phyloP scores from a whole-genome alignment of 2,329 filamentous ascomycete species.

The Fusarium xylarioides region DNA sequence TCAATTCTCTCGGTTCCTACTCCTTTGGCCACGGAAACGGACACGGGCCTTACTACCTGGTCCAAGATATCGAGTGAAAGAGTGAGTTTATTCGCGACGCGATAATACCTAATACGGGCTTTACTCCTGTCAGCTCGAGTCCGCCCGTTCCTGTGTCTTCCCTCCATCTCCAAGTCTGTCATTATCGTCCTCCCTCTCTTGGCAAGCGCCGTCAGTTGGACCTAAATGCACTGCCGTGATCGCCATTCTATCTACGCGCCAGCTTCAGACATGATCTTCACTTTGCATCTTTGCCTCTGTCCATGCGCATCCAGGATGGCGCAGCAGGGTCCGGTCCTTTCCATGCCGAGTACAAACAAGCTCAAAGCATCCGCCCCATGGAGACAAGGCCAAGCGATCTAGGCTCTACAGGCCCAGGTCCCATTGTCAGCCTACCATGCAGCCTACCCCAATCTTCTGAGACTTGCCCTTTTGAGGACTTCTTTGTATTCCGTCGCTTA shows the following conservation, averaged over 20 bases:
- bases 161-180: not conserved
- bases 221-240: not conserved
- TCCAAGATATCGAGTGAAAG: conserved; percentile 12
- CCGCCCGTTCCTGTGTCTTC: not conserved
- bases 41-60: not conserved
- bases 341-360: conserved; percentile 15
- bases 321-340: conserved; percentile 23
- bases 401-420: conserved; percentile 11
- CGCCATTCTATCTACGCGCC: conserved; percentile 6
- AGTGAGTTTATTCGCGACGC: conserved; percentile 20
- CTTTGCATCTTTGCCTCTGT: not conserved
- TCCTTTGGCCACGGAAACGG: not conserved
- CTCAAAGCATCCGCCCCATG: conserved; percentile 18
- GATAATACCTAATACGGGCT: not conserved
- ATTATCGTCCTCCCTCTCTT: not conserved
- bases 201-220: conserved; percentile 16
- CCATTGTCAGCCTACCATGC: conserved; percentile 27
- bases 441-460: conserved; percentile 11
- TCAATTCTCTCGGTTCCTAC: not conserved
- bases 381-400: conserved; percentile 25
- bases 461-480: conserved; percentile 22
- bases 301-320: conserved; percentile 11
- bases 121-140: not conserved
- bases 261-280: conserved; percentile 1
- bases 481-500: not conserved